Evolutionary conservation across 1,284 basidiomycete species (phyloP), one percentile per base, ranked within the genome.

Genomic region (Laetiporus sulphureus): DNA sequence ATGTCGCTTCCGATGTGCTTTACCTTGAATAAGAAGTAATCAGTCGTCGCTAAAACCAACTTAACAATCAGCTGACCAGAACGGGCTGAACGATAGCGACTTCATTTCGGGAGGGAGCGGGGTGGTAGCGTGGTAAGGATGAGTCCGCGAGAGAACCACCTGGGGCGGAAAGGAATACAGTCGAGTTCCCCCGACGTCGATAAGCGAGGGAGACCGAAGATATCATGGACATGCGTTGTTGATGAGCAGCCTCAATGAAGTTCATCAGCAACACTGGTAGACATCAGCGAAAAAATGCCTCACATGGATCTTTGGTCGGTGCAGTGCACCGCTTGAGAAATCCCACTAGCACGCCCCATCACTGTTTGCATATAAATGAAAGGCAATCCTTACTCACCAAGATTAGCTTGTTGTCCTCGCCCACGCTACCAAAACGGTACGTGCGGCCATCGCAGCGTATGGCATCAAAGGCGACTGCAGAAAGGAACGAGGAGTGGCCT

Each of bases 401-500:
- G 36, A 95, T 86, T 5, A 96, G 60, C 59, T 93, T 93, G 60
- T 93, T 94, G 58, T 97, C 93, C 61, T 96, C 92, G 21, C 91
- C 93, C 1, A 95, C 90, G 53, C 87, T 91, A 2, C 86, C 91
- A 54, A 97, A 95, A 8, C 91, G 76, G 59, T 94, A 94, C 27
- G 87, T 90, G 32, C 91, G 74, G 19, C 85, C 87, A 52, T 94
- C 90, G 52, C 86, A 88, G 18, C 85, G 76, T 38, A 81, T 71
- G 11, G 88, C 82, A 63, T 99, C 96, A 59, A 97, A 99, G 0
- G 88, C 85, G 7, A 98, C 73, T 2, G 79, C 73, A 0, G 90
- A 87, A 4, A 99, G 89, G 57, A 96, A 98, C 1, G 91, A 94
- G 0, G 91, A 87, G 59, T 99, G 95, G 0, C 95, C 96, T 63